These are phyloP conservation scores for Russula virescens DNA, from an alignment of 768 basidiomycete species.

Conservation along the genomic window DNA sequence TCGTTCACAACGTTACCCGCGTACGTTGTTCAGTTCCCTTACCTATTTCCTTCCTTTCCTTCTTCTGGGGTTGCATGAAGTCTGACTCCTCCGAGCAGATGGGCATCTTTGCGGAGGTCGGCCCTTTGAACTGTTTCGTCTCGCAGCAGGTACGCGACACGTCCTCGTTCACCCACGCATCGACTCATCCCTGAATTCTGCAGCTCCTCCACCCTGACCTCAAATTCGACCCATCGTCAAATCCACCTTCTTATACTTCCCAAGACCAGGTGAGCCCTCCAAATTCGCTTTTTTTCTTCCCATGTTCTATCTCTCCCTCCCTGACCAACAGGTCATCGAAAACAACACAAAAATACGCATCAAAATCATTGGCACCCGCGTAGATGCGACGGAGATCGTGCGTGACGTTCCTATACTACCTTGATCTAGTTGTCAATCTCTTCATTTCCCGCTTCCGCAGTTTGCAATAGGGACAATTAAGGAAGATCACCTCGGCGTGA, in stretches of 20 bases:
- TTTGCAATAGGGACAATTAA: conserved; percentile 98
- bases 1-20: conserved; percentile 94
- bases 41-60: too few species aligned
- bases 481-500: conserved; percentile 94
- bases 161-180: background rate
- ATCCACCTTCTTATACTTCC: conserved; percentile 93
- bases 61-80: too few species aligned
- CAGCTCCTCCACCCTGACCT: conserved; percentile 93
- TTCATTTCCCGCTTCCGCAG: conserved; percentile 35
- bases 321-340: conserved; percentile 68
- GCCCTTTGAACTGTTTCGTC: conserved; percentile 90
- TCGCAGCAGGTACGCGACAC: conserved; percentile 75
- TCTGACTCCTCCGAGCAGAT: conserved; percentile 47
- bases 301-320: background rate
- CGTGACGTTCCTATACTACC: conserved; percentile 29
- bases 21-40: conserved; percentile 39
- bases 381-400: conserved; percentile 97
- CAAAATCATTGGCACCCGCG: conserved; percentile 97
- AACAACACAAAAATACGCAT: conserved; percentile 88
- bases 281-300: background rate
- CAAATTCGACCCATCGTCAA: conserved; percentile 92
- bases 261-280: conserved; percentile 65
- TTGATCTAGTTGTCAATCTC: background rate
- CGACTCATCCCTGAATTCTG: background rate
- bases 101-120: conserved; percentile 98